Evolutionary conservation across 495 filamentous ascomycete species (phyloP), one percentile per base, ranked within the genome.

Genomic region (Penicillium steckii): DNA sequence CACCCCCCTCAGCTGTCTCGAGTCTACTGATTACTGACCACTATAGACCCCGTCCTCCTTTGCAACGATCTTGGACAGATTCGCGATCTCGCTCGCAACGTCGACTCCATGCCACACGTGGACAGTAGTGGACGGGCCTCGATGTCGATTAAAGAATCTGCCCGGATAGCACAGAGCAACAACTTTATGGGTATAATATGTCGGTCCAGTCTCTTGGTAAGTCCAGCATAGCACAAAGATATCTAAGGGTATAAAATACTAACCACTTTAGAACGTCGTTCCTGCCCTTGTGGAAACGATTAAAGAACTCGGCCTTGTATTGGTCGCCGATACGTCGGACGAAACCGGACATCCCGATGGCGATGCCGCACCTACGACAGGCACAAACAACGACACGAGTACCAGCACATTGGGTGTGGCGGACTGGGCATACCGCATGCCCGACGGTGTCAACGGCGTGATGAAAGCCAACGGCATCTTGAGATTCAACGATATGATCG

Each of bases 101-200:
- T 57, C 22, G 56, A 68, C 56, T 64, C 69, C 10, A 44, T 69
- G 12, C 62, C 70, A 46, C 64, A 75, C 62, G 65, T 86, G 27
- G 64, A 77, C 48, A 89, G 78, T 55, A 88, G 84, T 59, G 88
- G 88, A 5, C 78, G 81, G 45, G 80, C 80, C 52, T 85, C 85
- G 2, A 86, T 86, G 57, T 95, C 90, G 3, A 87, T 97, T 50
- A 97, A 97, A 71, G 93, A 97, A 64, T 90, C 89, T 18, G 95
- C 96, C 15, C 80, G 91, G 52, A 91, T 94, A 65, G 92, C 95
- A 29, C 88, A 92, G 66, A 89, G 84, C 56, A 98, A 97, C 69
- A 98, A 98, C 63, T 90, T 98, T 52, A 97, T 98, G 94, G 94
- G 94, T 15, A 65, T 98, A 65, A 88, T 97, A 50, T 96, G 91